These are phyloP conservation scores for Lasiosphaeria miniovina DNA, from an alignment of 495 filamentous ascomycete genomes.

Conservation along the genomic window DNA sequence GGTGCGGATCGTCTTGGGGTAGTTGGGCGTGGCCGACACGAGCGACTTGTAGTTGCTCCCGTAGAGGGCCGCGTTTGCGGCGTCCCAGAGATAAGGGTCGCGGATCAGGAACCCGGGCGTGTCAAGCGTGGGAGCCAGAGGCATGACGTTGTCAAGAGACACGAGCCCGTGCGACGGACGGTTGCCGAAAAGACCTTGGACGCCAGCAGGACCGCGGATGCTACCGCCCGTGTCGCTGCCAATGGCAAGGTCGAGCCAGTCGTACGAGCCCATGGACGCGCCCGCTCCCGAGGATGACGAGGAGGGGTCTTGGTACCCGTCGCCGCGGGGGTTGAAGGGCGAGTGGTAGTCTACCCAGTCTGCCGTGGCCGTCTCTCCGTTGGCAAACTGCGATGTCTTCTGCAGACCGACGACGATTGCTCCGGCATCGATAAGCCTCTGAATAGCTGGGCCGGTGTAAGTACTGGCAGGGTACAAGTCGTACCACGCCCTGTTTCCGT, in stretches of 20 bases:
- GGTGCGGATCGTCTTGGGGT: slow-evolving; percentile 45
- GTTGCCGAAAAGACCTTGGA: slow-evolving; percentile 38
- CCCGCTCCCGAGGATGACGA: slow-evolving; percentile 48
- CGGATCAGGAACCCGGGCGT: slow-evolving; percentile 50
- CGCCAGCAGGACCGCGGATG: slow-evolving; percentile 35
- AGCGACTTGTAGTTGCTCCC: slow-evolving; percentile 41
- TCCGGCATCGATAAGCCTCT: slow-evolving; percentile 57
- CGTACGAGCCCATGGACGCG: slow-evolving; percentile 48
- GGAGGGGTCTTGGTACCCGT: slow-evolving; percentile 52
- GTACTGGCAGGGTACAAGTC: slow-evolving; percentile 48
- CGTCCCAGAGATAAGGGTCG: slow-evolving; percentile 45
- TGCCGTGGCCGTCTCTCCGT: slow-evolving; percentile 51
- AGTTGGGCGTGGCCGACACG: slow-evolving; percentile 25
- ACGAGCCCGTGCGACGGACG: slow-evolving; percentile 35
- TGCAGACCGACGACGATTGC: slow-evolving; percentile 59
- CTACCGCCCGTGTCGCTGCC: slow-evolving; percentile 45
- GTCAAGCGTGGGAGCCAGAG: slow-evolving; percentile 43
- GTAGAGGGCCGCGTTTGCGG: slow-evolving; percentile 45
- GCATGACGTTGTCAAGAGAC: slow-evolving; percentile 42
- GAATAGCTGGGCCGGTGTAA: slow-evolving; percentile 46
- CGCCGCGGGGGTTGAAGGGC: slow-evolving; percentile 57
- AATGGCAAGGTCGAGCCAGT: slow-evolving; percentile 54
- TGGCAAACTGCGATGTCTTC: slow-evolving; percentile 59
- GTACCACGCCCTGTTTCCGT: slow-evolving; percentile 57
- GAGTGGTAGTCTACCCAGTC: slow-evolving; percentile 54